phyloP scores from a whole-genome alignment of 2,329 filamentous ascomycete species.

The Xylariaceae sp. region DNA sequence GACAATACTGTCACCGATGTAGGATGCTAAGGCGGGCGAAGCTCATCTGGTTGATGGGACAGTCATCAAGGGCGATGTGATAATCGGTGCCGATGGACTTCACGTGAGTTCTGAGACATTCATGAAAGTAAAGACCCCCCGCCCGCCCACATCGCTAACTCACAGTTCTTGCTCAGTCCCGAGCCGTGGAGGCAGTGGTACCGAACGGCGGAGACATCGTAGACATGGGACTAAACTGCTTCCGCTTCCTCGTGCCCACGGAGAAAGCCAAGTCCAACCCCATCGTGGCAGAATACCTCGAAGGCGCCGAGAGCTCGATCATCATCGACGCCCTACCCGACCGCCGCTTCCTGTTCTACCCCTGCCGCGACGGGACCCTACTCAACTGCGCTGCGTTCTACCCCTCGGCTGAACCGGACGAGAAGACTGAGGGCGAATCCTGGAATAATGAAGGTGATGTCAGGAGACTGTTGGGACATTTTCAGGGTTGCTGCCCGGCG shows the following conservation, averaged over 20 bases:
- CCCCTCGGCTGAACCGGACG: neutral
- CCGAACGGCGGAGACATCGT: neutral
- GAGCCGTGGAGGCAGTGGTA: neutral
- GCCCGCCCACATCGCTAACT: neutral
- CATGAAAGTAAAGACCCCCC: too few relatives aligned
- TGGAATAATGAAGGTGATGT: neutral
- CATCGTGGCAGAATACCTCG: neutral
- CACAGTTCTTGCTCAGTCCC: neutral
- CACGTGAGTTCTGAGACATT: neutral
- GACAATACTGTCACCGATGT: neutral
- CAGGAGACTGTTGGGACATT: neutral
- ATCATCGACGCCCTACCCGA: neutral
- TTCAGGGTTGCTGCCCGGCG: neutral
- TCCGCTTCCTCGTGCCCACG: neutral
- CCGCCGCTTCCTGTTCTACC: neutral
- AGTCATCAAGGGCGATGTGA: neutral
- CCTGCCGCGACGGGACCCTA: neutral
- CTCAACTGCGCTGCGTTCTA: neutral
- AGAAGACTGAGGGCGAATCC: neutral
- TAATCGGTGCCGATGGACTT: neutral
- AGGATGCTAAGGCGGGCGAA: neutral
- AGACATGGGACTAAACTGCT: neutral
- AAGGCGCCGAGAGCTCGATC: neutral
- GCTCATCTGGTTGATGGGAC: neutral
- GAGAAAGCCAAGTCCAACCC: neutral